These are phyloP conservation scores for Penicillium digitatum DNA, from an alignment of 2,329 filamentous ascomycete genomes.

Conservation along the genomic window DNA sequence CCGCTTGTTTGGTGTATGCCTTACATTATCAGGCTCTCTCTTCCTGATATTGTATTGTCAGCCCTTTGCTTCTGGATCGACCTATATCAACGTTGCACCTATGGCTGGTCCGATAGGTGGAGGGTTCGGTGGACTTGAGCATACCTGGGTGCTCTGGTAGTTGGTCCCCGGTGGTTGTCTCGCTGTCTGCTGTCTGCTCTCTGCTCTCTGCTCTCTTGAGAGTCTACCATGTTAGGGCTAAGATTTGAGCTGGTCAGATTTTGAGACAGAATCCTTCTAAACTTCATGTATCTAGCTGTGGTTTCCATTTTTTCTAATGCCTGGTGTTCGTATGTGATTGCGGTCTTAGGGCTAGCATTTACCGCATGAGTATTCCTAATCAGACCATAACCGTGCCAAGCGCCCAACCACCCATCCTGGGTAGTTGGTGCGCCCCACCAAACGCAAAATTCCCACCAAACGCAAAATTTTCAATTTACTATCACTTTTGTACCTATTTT, in stretches of 20 bases:
- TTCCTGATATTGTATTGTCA: background rate
- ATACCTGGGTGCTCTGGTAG: background rate
- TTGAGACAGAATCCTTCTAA: background rate
- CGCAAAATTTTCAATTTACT: too few species aligned
- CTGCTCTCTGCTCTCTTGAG: background rate
- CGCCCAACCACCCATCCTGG: too few species aligned
- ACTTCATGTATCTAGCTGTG: background rate
- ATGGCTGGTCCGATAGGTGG: conserved; percentile 1
- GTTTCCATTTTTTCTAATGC: background rate
- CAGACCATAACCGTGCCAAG: too few species aligned
- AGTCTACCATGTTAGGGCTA: background rate
- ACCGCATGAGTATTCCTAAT: background rate
- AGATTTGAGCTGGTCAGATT: background rate
- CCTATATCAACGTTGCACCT: background rate
- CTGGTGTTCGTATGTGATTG: background rate
- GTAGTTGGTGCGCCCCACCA: too few species aligned
- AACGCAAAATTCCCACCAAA: too few species aligned
- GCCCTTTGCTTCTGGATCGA: background rate
- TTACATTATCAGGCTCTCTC: conserved; percentile 1
- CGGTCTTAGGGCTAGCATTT: background rate
- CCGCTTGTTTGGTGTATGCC: conserved; percentile 16
- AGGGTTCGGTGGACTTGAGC: background rate
- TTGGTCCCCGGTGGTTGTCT: background rate
- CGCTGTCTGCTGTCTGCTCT: background rate
- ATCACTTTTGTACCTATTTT: too few species aligned